A percentile compares a stretch with the other conserved stretches of the same genome.
Conservation (phyloP, 768 basidiomycete genomes). For the Crepidotus variabilis region DNA sequence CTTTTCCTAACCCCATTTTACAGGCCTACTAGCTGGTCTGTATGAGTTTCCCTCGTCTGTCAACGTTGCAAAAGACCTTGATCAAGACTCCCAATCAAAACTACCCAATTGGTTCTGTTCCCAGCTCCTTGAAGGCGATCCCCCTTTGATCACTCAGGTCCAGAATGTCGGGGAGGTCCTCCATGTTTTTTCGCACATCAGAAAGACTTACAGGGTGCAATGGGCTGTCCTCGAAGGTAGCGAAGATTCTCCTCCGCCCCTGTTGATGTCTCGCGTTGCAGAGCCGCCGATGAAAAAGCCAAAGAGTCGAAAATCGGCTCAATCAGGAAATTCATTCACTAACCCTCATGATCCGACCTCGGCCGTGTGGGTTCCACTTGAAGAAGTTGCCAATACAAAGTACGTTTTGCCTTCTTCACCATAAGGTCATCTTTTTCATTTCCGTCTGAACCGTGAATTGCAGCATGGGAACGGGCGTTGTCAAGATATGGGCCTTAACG, state of each 20-base stretch:
- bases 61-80: conserved; percentile 45
- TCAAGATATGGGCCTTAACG: conserved; percentile 69
- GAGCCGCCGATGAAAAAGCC: conserved; percentile 13
- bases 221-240: conserved; percentile 70
- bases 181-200: conserved; percentile 89
- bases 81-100: conserved; percentile 33
- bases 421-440: conserved; percentile 2
- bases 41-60: conserved; percentile 79
- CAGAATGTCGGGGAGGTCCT: conserved; percentile 59
- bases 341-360: conserved; percentile 13
- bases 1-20: conserved; percentile 5
- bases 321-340: conserved; percentile 6
- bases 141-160: conserved; percentile 36
- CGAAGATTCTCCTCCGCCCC: conserved; percentile 33
- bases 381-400: conserved; percentile 60
- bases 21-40: conserved; percentile 88
- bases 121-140: conserved; percentile 12
- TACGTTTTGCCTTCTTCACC: conserved; percentile 32
- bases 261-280: conserved; percentile 8
- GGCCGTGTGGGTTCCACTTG: conserved; percentile 49
- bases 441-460: conserved; percentile 9
- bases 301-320: conserved; percentile 8
- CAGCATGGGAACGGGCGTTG: conserved; percentile 72
- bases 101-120: conserved; percentile 38
- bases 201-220: conserved; percentile 76